Conservation (phyloP, 2,329 filamentous ascomycete genomes). For the Pestalotiopsis sp. region DNA sequence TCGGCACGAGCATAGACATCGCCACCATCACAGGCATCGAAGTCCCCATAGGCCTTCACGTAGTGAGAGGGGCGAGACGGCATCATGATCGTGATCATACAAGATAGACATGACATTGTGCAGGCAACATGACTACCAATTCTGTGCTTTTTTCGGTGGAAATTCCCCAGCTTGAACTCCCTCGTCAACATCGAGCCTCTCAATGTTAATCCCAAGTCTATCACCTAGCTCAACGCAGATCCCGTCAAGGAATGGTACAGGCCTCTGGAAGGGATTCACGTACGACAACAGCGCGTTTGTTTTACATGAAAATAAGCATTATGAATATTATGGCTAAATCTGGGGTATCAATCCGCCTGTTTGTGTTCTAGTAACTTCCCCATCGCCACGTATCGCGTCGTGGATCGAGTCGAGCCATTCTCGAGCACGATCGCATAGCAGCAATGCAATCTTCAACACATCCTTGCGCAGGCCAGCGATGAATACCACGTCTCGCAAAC, state of each 20-base stretch:
- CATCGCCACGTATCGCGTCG: background rate
- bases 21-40: background rate
- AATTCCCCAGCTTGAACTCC: too few relatives aligned
- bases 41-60: background rate
- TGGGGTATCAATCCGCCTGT: background rate
- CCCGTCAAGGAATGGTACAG: too few relatives aligned
- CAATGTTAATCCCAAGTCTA: too few relatives aligned
- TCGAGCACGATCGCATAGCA: background rate
- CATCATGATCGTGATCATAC: background rate
- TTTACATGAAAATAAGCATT: background rate
- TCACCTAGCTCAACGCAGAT: too few relatives aligned
- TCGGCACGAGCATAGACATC: background rate
- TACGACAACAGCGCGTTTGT: background rate
- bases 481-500: too few relatives aligned
- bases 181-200: too few relatives aligned
- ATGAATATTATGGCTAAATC: background rate
- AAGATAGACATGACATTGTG: background rate
- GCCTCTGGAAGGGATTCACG: too few relatives aligned
- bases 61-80: background rate
- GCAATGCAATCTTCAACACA: too few relatives aligned
- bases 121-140: too few relatives aligned
- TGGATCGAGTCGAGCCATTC: background rate
- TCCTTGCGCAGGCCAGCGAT: too few relatives aligned
- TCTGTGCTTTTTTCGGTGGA: too few relatives aligned
- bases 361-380: background rate